Conservation (phyloP, 73 alveolate genomes). For the Diophrys appendiculata region DNA sequence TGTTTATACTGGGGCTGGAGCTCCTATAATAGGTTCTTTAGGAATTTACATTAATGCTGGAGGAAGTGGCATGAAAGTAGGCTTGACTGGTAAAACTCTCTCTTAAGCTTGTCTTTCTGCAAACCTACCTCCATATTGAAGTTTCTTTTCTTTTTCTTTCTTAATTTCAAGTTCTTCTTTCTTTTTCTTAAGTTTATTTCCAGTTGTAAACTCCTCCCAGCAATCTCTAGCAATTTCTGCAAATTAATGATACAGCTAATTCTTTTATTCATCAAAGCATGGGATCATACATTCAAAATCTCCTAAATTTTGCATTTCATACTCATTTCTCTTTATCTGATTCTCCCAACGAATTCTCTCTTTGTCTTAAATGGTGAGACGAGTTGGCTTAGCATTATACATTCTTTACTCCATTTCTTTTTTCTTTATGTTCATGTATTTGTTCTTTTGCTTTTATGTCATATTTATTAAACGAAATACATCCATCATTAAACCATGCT, state of each 20-base stretch:
- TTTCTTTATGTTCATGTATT: constrained; percentile 7
- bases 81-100: too few relatives aligned
- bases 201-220: constrained; percentile 19
- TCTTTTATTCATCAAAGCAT: too few relatives aligned
- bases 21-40: too few relatives aligned
- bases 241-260: too few relatives aligned
- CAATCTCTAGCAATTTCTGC: not conserved
- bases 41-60: too few relatives aligned
- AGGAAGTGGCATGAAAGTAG: too few relatives aligned
- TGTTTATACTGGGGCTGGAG: too few relatives aligned
- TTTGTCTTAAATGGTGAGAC: not conserved
- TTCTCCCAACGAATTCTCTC: not conserved
- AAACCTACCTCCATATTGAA: not conserved
- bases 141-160: not conserved
- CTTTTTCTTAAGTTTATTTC: not conserved
- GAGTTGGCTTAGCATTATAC: not conserved
- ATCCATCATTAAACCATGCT: constrained; percentile 52
- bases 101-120: not conserved
- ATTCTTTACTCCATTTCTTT: constrained; percentile 6
- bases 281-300: too few relatives aligned
- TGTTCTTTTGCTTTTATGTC: constrained; percentile 11
- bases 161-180: not conserved
- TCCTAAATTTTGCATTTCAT: too few relatives aligned
- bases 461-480: constrained; percentile 41
- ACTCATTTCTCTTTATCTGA: not conserved